Base-by-base conservation (phyloP, 257 asterid genomes). In the Fraxinus americana region DNA sequence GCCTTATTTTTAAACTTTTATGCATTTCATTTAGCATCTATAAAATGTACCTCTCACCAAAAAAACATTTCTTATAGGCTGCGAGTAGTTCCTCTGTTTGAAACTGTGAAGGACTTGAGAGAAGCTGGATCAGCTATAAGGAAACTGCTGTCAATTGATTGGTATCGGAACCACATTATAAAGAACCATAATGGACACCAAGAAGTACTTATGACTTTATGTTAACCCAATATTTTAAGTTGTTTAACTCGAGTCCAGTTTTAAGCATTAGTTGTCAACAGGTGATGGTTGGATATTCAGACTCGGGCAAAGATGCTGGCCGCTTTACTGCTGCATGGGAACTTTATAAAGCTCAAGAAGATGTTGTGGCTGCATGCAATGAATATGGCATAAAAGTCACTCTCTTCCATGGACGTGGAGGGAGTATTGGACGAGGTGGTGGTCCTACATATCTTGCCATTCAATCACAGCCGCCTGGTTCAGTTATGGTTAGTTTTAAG, bases 261-360 rank as follows among this genome's bases (percentile, higher is more conserved):
- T 84, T 36, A 71, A 71, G 43, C 70, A 29, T 61, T 52, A 52
- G 71, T 52, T 21, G 39, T 85, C 82, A n/a, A 80, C 89, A 94
- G 98, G 98, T 94, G 80, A 94, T 94, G 98, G 98, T 94, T 80
- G 98, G 98, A 74, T 94, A 94, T 83, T 94, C 98, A 1, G 98
- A 94, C 89, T 94, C 98, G 16, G 98, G 98, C 35, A 94, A 94
- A 87, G 98, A 94, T 83, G 98, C 98, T 41, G 98, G 98, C 19
- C 98, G 98, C 66, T 92, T 94, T 71, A 83, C 91, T 29, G 99
- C 98, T 74, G 99, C 99, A 5, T 95, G 98, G 99, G 99, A 95
- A 83, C 97, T 95, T 30, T 95, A 95, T 86, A 95, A 95, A 89
- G 99, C 99, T 71, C 99, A 95, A 82, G 98, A 93, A 83, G 99